Evolutionary conservation across 2,329 filamentous ascomycete genomes (phyloP).

Genomic region (Meredithiella fracta): DNA sequence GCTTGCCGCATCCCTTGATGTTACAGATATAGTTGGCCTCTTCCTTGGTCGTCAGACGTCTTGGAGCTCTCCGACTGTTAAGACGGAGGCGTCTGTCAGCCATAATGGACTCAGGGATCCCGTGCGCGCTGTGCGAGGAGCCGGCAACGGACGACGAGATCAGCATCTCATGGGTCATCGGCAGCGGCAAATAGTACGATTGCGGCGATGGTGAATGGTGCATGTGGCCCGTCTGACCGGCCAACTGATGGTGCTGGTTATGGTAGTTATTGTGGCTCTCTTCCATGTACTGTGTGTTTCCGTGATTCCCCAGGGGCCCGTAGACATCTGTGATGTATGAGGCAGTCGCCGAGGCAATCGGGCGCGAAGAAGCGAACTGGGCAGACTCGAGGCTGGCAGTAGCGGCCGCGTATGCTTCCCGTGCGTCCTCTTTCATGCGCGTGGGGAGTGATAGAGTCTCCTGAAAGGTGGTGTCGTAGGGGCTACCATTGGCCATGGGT

Average conservation of each 20-base stretch:
- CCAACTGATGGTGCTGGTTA: neutral
- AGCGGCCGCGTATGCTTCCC: slow-evolving; percentile 18
- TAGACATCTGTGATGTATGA: slow-evolving; percentile 12
- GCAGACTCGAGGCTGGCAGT: slow-evolving; percentile 1
- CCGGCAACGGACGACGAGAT: neutral
- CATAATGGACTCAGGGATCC: slow-evolving; percentile 4
- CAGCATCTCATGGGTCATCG: neutral
- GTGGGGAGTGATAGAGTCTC: slow-evolving; percentile 17
- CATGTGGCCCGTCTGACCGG: neutral
- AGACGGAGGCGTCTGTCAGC: slow-evolving; percentile 4
- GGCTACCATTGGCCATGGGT: slow-evolving; percentile 5
- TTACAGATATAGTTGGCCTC: slow-evolving; percentile 57
- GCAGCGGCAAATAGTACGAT: slow-evolving; percentile 12
- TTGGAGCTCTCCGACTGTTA: slow-evolving; percentile 24
- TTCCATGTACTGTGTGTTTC: slow-evolving; percentile 16
- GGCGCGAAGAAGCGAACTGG: slow-evolving; percentile 25
- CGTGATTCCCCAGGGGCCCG: slow-evolving; percentile 4
- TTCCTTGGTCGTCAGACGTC: slow-evolving; percentile 45
- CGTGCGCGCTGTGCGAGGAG: slow-evolving; percentile 15
- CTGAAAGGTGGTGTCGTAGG: slow-evolving; percentile 8
- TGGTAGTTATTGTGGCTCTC: neutral
- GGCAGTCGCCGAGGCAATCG: slow-evolving; percentile 22
- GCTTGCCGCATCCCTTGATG: slow-evolving; percentile 53
- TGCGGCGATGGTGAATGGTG: slow-evolving; percentile 11
- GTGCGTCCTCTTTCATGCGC: slow-evolving; percentile 26